These are phyloP conservation scores for Suillus variegatus DNA, from an alignment of 768 basidiomycete genomes.

Conservation along the genomic window DNA sequence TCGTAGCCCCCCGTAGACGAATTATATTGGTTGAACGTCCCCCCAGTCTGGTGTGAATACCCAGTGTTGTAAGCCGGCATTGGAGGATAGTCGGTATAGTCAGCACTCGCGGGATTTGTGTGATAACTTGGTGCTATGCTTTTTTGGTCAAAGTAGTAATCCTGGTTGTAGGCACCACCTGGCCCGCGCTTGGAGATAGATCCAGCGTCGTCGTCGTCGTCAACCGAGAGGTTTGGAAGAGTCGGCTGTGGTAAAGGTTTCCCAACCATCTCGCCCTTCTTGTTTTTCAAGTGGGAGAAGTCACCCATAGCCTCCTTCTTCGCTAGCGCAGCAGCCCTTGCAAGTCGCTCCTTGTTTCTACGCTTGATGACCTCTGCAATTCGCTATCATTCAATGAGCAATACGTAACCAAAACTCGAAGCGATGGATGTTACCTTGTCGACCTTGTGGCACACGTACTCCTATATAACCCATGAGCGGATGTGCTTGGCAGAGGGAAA, in stretches of 20 bases:
- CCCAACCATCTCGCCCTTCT: slow-evolving; percentile 83
- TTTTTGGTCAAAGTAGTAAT: slow-evolving; percentile 58
- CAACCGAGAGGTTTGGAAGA: slow-evolving; percentile 86
- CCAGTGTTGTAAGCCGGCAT: slow-evolving; percentile 76
- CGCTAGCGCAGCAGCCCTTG: slow-evolving; percentile 77
- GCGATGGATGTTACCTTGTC: slow-evolving; percentile 69
- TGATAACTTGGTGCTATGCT: slow-evolving; percentile 38
- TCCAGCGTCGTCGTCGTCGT: slow-evolving; percentile 68
- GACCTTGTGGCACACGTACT: slow-evolving; percentile 98
- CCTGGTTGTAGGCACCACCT: slow-evolving; percentile 55
- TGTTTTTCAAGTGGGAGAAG: slow-evolving; percentile 89
- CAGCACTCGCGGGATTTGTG: slow-evolving; percentile 42
- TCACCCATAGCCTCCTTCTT: slow-evolving; percentile 92
- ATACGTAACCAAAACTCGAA: slow-evolving; percentile 8
- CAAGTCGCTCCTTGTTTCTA: slow-evolving; percentile 82
- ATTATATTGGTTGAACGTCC: slow-evolving; percentile 56
- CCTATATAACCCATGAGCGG: slow-evolving; percentile 42
- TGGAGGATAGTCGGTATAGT: slow-evolving; percentile 54
- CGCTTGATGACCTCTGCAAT: slow-evolving; percentile 93
- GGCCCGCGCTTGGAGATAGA: slow-evolving; percentile 59
- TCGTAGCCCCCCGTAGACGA: slow-evolving; percentile 56
- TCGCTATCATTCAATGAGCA: slow-evolving; percentile 52
- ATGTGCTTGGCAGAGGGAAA: slow-evolving; percentile 7
- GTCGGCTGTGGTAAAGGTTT: slow-evolving; percentile 91
- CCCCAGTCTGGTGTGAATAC: slow-evolving; percentile 59